Evolutionary conservation across 805 yeast species (phyloP).

Genomic region (Ogataea thermomethanolica): DNA sequence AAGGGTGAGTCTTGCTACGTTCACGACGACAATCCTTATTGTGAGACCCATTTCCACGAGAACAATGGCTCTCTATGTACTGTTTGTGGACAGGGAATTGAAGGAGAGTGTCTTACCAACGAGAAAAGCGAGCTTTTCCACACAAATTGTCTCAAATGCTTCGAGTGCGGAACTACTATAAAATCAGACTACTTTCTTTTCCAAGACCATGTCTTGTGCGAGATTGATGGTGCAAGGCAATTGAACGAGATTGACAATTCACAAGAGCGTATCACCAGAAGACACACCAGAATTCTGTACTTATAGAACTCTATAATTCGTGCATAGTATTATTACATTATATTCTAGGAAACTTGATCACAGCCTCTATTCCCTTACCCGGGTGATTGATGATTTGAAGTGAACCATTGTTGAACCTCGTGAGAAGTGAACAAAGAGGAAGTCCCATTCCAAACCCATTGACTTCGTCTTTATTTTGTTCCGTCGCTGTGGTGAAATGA

Average conservation of each 20-base stretch:
- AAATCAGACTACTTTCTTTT: conserved; percentile 53
- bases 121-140: conserved; percentile 74
- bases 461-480: conserved; percentile 26
- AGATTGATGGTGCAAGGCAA: conserved; percentile 33
- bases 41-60: conserved; percentile 72
- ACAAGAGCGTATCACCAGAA: conserved; percentile 25
- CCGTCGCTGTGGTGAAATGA: conserved; percentile 30
- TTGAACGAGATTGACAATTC: conserved; percentile 8
- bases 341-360: conserved; percentile 22
- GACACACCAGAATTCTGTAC: conserved; percentile 34
- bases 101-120: conserved; percentile 86
- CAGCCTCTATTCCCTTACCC: conserved; percentile 26
- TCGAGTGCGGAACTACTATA: conserved; percentile 51
- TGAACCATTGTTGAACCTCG: conserved; percentile 26
- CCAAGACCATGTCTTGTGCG: conserved; percentile 50
- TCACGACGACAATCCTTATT: conserved; percentile 73
- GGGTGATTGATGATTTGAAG: conserved; percentile 21
- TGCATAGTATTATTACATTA: not conserved
- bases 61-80: conserved; percentile 73
- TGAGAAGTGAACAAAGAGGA: conserved; percentile 30
- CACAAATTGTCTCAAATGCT: conserved; percentile 65
- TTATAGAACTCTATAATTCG: conserved; percentile 1
- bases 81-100: conserved; percentile 71
- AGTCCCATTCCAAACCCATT: conserved; percentile 35
- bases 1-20: conserved; percentile 72